These are phyloP conservation scores for Chrysoporthe puriensis DNA, from an alignment of 2,329 filamentous ascomycete species.

Conservation along the genomic window DNA sequence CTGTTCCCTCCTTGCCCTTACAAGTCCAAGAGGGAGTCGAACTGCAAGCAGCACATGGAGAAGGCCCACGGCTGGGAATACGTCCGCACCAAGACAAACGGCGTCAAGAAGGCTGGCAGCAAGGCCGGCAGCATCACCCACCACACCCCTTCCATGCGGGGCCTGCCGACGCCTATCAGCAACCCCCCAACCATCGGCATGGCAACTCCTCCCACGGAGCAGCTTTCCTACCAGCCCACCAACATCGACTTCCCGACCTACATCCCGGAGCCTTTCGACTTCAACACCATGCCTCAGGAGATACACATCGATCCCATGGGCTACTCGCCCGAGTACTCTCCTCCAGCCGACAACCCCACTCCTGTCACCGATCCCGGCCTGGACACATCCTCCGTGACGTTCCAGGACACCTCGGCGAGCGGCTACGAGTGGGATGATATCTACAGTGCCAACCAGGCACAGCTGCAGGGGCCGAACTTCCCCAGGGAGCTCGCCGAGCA, in stretches of 20 bases:
- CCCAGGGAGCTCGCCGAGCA: slow-evolving; percentile 49
- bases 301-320: slow-evolving; percentile 35
- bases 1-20: slow-evolving; percentile 84
- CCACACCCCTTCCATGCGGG: slow-evolving; percentile 62
- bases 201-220: slow-evolving; percentile 62
- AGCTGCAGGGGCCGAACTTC: slow-evolving; percentile 50
- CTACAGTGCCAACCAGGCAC: slow-evolving; percentile 52
- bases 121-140: slow-evolving; percentile 53
- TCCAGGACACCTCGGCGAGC: slow-evolving; percentile 58
- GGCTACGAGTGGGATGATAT: slow-evolving; percentile 68
- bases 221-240: slow-evolving; percentile 40
- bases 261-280: slow-evolving; percentile 50
- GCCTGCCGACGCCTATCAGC: slow-evolving; percentile 65
- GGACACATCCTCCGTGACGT: slow-evolving; percentile 56
- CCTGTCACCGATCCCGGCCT: slow-evolving; percentile 43
- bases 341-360: slow-evolving; percentile 54
- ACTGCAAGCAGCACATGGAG: slow-evolving; percentile 99
- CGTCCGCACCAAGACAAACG: slow-evolving; percentile 88
- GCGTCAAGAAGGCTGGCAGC: slow-evolving; percentile 58
- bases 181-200: slow-evolving; percentile 54
- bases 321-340: slow-evolving; percentile 38
- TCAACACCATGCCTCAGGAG: slow-evolving; percentile 47
- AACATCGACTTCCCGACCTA: slow-evolving; percentile 57
- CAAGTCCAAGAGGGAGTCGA: slow-evolving; percentile 92
- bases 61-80: slow-evolving; percentile 94